phyloP scores from a whole-genome alignment of 2,329 filamentous ascomycete species.

The Hymenoscyphus fructigenus region DNA sequence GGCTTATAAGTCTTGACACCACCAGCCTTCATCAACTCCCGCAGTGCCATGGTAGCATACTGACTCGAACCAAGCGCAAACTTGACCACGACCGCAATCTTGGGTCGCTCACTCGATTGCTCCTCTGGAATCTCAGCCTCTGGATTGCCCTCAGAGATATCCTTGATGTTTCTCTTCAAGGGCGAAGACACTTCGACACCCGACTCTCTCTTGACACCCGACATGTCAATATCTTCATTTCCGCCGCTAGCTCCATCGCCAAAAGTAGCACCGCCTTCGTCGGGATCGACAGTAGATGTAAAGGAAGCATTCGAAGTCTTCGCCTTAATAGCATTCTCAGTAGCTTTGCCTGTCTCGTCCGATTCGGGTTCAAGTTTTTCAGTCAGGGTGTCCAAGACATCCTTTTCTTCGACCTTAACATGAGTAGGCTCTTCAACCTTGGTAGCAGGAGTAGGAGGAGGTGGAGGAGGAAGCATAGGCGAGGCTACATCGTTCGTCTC shows the following conservation, averaged over 20 bases:
- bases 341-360: neutral
- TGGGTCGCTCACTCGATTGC: slow-evolving; percentile 33
- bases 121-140: neutral
- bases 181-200: neutral
- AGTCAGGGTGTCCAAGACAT: neutral
- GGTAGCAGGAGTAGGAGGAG: neutral
- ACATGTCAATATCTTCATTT: neutral
- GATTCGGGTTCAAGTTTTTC: neutral
- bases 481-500: neutral
- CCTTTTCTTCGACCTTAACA: neutral
- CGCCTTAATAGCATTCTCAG: neutral
- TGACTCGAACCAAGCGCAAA: slow-evolving; percentile 76
- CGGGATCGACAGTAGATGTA: neutral
- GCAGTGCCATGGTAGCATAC: slow-evolving; percentile 80
- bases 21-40: slow-evolving; percentile 73
- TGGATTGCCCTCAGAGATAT: slow-evolving; percentile 7
- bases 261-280: neutral
- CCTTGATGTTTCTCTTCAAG: slow-evolving; percentile 7
- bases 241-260: neutral
- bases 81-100: slow-evolving; percentile 68
- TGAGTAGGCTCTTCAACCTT: neutral
- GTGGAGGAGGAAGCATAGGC: neutral
- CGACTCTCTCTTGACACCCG: neutral
- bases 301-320: neutral
- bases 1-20: slow-evolving; percentile 62